Conservation (phyloP, 2,329 filamentous ascomycete genomes). For the Hypoxylon sp. region DNA sequence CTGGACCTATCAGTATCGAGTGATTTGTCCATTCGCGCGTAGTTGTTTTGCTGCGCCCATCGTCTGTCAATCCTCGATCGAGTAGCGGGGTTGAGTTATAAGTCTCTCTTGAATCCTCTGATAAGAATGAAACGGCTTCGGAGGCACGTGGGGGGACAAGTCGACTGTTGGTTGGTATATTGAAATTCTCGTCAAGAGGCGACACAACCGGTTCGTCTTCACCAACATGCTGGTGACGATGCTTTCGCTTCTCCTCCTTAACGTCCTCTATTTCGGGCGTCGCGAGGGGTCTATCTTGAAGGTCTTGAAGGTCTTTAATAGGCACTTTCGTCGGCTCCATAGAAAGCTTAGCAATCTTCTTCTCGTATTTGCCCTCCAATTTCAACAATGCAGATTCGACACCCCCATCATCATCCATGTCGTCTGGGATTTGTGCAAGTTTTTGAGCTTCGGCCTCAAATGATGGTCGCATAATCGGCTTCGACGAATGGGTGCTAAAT, state of each 20-base stretch:
- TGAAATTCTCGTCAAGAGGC: conserved; percentile 46
- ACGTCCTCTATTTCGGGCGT: conserved; percentile 49
- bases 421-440: conserved; percentile 89
- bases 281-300: conserved; percentile 34
- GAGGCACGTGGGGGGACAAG: conserved; percentile 52
- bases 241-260: conserved; percentile 61
- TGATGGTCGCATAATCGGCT: conserved; percentile 76
- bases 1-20: conserved; percentile 68
- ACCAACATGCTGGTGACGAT: conserved; percentile 63
- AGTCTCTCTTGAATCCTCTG: conserved; percentile 77
- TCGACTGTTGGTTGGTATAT: conserved; percentile 44
- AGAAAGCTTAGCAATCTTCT: conserved; percentile 61
- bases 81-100: conserved; percentile 84
- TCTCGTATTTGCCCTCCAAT: conserved; percentile 87
- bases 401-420: conserved; percentile 82
- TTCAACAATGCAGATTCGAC: conserved; percentile 94
- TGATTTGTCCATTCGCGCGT: conserved; percentile 68
- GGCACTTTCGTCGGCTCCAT: conserved; percentile 56
- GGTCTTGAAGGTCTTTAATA: conserved; percentile 43
- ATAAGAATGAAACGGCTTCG: conserved; percentile 65
- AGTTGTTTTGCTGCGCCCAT: conserved; percentile 60
- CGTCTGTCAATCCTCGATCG: conserved; percentile 74
- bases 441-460: conserved; percentile 92
- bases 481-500: conserved; percentile 74
- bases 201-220: conserved; percentile 59